Evolutionary conservation across 2,329 filamentous ascomycete species (phyloP).

Genomic region (Phoma herbarum): DNA sequence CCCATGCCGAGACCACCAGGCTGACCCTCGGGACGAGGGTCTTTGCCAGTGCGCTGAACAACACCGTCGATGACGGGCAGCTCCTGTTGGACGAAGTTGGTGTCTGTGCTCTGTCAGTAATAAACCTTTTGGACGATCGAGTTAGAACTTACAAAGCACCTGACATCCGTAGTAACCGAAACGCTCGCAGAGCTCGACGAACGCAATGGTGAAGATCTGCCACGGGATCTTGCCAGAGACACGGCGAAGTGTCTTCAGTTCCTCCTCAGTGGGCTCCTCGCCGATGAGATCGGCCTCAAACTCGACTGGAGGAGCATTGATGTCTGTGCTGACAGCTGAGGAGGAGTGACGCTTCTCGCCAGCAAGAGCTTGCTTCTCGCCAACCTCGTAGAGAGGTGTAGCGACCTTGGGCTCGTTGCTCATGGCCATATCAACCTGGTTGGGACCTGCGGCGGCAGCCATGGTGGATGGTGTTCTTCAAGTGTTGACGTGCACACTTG

Average conservation of each 20-base stretch:
- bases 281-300: conserved; percentile 47
- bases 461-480: conserved; percentile 34
- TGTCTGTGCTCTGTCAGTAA: conserved; percentile 38
- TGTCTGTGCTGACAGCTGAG: conserved; percentile 29
- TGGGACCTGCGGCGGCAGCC: conserved; percentile 43
- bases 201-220: conserved; percentile 73
- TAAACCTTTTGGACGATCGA: not conserved
- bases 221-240: conserved; percentile 72
- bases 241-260: conserved; percentile 67
- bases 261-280: conserved; percentile 67
- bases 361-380: conserved; percentile 44
- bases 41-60: conserved; percentile 42
- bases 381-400: conserved; percentile 43
- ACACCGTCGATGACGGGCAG: conserved; percentile 49
- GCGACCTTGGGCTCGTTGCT: conserved; percentile 47
- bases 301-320: conserved; percentile 35
- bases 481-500: conserved; percentile 23
- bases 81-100: conserved; percentile 52
- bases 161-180: conserved; percentile 80
- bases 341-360: conserved; percentile 38
- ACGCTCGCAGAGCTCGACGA: conserved; percentile 78
- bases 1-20: conserved; percentile 50
- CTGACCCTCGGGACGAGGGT: conserved; percentile 42
- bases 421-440: conserved; percentile 47
- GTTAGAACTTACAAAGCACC: conserved; percentile 64